Evolutionary conservation across 2,329 filamentous ascomycete genomes (phyloP).

Genomic region (Aspergillus sp.): DNA sequence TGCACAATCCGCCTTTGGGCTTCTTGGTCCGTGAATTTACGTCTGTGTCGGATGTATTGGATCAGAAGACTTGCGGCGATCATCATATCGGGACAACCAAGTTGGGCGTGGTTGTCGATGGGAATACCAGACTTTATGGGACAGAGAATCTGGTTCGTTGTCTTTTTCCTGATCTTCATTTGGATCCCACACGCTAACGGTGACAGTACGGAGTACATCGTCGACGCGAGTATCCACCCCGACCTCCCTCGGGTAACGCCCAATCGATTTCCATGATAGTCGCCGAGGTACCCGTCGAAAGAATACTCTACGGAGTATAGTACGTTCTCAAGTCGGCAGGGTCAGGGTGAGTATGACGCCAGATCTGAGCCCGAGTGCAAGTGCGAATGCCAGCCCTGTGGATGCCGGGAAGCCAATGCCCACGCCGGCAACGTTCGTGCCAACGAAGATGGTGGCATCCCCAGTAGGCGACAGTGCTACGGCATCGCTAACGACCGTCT

Average conservation of each 20-base stretch:
- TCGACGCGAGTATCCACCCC: constrained; percentile 62
- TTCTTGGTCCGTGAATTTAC: constrained; percentile 9
- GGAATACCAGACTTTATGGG: constrained; percentile 56
- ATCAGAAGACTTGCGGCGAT: constrained; percentile 38
- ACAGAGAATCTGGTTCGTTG: constrained; percentile 51
- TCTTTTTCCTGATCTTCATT: background rate
- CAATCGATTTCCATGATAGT: constrained; percentile 56
- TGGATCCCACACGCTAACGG: too few relatives aligned
- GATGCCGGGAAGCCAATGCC: too few relatives aligned
- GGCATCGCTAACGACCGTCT: too few relatives aligned
- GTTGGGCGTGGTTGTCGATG: constrained; percentile 57
- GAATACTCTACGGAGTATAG: constrained; percentile 36
- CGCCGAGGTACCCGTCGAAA: constrained; percentile 51
- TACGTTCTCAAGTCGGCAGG: too few relatives aligned
- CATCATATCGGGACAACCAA: constrained; percentile 49
- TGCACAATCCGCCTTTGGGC: constrained; percentile 7
- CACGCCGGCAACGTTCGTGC: too few relatives aligned
- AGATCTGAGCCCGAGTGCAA: too few relatives aligned
- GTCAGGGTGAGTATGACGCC: too few relatives aligned
- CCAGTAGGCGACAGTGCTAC: too few relatives aligned
- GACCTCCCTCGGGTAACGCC: constrained; percentile 62
- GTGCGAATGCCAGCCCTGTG: too few relatives aligned
- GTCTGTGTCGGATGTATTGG: constrained; percentile 9
- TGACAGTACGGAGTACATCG: constrained; percentile 41
- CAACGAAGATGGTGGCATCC: too few relatives aligned